These are phyloP conservation scores for Teratosphaeriaceae sp. DNA, from an alignment of 2,329 filamentous ascomycete genomes.

Conservation along the genomic window DNA sequence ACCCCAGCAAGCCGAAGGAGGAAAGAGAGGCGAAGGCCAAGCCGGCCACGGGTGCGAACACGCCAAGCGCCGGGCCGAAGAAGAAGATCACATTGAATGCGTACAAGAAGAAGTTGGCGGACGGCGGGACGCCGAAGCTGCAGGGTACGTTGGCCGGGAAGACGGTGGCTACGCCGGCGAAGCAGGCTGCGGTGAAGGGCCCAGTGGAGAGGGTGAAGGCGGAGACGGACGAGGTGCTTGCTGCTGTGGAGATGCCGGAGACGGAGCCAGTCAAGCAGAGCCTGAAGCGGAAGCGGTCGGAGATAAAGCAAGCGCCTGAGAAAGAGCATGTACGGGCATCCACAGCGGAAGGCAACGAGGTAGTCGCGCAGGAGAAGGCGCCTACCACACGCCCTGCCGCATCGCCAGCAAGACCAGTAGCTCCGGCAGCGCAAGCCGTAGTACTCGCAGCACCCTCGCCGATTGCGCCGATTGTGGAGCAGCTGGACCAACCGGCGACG, in stretches of 20 bases:
- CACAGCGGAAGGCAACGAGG: background rate
- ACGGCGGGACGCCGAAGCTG: constrained; percentile 24
- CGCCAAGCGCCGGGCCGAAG: constrained; percentile 40
- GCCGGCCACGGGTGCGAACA: constrained; percentile 32
- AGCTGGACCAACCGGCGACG: background rate
- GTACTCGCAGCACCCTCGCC: constrained; percentile 7
- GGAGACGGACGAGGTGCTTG: constrained; percentile 26
- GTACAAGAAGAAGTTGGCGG: constrained; percentile 52
- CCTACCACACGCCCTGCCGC: constrained; percentile 2
- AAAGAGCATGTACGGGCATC: constrained; percentile 2
- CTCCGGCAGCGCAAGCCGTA: no score
- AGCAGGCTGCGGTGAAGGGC: constrained; percentile 26
- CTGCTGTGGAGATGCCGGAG: constrained; percentile 17
- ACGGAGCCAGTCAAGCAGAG: constrained; percentile 13
- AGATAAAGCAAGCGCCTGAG: background rate
- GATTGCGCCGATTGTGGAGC: background rate
- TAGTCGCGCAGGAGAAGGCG: constrained; percentile 3
- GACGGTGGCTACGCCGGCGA: constrained; percentile 11
- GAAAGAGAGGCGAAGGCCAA: constrained; percentile 16
- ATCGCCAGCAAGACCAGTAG: background rate
- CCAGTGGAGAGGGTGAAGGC: constrained; percentile 27
- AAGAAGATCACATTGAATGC: constrained; percentile 58
- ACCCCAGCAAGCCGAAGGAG: constrained; percentile 21
- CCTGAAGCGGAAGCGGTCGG: constrained; percentile 23
- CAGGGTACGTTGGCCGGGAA: constrained; percentile 18